These are phyloP conservation scores for Cardamine resedifolia DNA, from an alignment of 345 rosid species.

Conservation along the genomic window DNA sequence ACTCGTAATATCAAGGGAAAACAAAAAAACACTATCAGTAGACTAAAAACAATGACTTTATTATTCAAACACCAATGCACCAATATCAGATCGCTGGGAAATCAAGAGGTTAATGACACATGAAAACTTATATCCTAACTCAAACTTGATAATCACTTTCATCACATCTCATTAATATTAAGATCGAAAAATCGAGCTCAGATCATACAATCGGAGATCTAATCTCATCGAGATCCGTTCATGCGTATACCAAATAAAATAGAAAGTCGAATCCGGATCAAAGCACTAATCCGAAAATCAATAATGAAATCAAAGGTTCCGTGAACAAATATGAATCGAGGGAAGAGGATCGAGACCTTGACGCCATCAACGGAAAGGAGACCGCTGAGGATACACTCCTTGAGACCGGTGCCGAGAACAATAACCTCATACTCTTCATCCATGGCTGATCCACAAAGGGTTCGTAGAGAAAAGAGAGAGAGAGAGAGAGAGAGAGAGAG, in stretches of 20 bases:
- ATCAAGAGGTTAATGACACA: background rate
- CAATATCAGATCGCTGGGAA: background rate
- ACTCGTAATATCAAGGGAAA: background rate
- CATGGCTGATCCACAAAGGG: conserved; percentile 41
- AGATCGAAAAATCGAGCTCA: conserved; percentile 5
- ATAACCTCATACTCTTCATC: conserved; percentile 96
- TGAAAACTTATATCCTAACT: background rate
- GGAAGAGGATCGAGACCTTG: conserved; percentile 52
- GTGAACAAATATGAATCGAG: background rate
- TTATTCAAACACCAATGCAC: background rate
- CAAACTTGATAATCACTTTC: background rate
- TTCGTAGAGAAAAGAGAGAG: background rate
- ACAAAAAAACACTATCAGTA: conserved; percentile 1
- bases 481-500: conserved; percentile 19
- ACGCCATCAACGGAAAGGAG: conserved; percentile 93
- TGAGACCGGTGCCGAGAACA: conserved; percentile 91
- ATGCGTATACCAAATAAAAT: background rate
- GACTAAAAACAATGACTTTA: background rate
- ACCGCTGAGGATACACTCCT: conserved; percentile 96
- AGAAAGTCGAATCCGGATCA: background rate
- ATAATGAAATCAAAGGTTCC: conserved; percentile 8
- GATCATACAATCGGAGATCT: conserved; percentile 26
- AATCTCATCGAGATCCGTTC: conserved; percentile 27
- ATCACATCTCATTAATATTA: background rate
- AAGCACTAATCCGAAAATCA: background rate